Conservation (phyloP, 805 yeast genomes). For the Wickerhamiella occidentalis region DNA sequence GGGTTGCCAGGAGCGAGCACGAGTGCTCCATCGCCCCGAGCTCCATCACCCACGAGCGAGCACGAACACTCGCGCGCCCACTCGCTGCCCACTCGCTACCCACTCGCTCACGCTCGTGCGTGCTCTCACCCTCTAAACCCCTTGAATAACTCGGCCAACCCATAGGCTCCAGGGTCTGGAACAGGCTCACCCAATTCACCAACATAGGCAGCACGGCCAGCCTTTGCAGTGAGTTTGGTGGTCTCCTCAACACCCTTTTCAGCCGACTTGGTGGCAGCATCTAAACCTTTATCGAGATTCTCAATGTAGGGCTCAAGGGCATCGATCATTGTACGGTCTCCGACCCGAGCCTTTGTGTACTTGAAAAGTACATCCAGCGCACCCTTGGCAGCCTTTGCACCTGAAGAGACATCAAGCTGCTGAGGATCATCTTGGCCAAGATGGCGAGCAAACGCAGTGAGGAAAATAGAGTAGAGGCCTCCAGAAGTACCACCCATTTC, state of each 20-base stretch:
- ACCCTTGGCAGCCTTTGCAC: slow-evolving; percentile 27
- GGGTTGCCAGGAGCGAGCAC: too few species aligned
- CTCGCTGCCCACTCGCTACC: too few species aligned
- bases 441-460: slow-evolving; percentile 60
- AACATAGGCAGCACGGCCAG: slow-evolving; percentile 91
- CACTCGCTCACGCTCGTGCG: too few species aligned
- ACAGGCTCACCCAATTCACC: slow-evolving; percentile 44
- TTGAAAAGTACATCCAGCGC: slow-evolving; percentile 68
- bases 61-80: too few species aligned
- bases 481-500: slow-evolving; percentile 99
- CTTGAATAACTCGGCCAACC: slow-evolving; percentile 49
- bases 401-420: slow-evolving; percentile 18
- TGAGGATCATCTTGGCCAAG: slow-evolving; percentile 26
- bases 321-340: slow-evolving; percentile 82
- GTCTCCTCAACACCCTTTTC: slow-evolving; percentile 66
- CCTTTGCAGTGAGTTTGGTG: slow-evolving; percentile 61
- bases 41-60: too few species aligned
- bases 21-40: too few species aligned
- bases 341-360: slow-evolving; percentile 79
- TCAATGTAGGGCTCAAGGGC: slow-evolving; percentile 80
- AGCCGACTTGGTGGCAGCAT: slow-evolving; percentile 57
- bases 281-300: slow-evolving; percentile 39
- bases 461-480: slow-evolving; percentile 74
- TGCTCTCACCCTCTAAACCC: too few species aligned
- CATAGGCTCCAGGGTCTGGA: slow-evolving; percentile 94